Percentiles rank a stretch among this genome's conserved stretches.
Evolutionary conservation across 2,329 filamentous ascomycete species (phyloP).

Genomic region (Alternaria panax): DNA sequence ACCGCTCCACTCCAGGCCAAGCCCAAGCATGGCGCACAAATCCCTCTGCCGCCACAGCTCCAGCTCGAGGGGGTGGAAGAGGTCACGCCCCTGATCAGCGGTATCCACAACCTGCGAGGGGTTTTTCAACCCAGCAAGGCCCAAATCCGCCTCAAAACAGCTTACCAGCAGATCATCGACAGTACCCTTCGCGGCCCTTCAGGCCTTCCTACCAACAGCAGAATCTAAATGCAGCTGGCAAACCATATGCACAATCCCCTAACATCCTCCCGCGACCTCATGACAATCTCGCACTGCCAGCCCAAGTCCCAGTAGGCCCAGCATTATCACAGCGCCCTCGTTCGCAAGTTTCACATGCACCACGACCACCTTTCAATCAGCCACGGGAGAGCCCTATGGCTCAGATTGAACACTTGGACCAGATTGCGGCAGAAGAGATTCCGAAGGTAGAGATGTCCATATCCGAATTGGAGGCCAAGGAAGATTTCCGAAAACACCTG

Average conservation of each 20-base stretch:
- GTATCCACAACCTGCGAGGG: slow-evolving; percentile 15
- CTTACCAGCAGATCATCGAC: background rate
- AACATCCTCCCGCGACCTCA: slow-evolving; percentile 35
- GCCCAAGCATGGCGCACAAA: slow-evolving; percentile 12
- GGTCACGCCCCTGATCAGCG: slow-evolving; percentile 14
- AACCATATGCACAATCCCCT: slow-evolving; percentile 14
- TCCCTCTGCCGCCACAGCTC: slow-evolving; percentile 3
- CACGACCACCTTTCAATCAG: slow-evolving; percentile 24
- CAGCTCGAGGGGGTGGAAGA: slow-evolving; percentile 19
- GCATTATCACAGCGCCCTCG: slow-evolving; percentile 18
- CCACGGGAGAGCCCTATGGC: slow-evolving; percentile 36
- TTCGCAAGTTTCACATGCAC: slow-evolving; percentile 21
- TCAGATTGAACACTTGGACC: slow-evolving; percentile 55
- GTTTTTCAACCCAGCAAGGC: slow-evolving; percentile 9
- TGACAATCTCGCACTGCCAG: slow-evolving; percentile 11
- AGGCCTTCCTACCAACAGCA: slow-evolving; percentile 7
- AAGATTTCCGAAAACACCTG: slow-evolving; percentile 70
- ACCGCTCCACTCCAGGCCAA: slow-evolving; percentile 17
- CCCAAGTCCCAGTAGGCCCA: slow-evolving; percentile 6
- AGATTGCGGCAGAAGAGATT: slow-evolving; percentile 58
- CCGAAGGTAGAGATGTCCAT: slow-evolving; percentile 67
- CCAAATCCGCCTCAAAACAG: slow-evolving; percentile 6
- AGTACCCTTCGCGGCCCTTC: background rate
- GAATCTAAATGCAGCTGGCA: background rate
- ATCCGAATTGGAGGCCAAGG: slow-evolving; percentile 73